Conservation (phyloP, 192 early-diverging fungal genomes). For the Gaertneriomyces sp. region DNA sequence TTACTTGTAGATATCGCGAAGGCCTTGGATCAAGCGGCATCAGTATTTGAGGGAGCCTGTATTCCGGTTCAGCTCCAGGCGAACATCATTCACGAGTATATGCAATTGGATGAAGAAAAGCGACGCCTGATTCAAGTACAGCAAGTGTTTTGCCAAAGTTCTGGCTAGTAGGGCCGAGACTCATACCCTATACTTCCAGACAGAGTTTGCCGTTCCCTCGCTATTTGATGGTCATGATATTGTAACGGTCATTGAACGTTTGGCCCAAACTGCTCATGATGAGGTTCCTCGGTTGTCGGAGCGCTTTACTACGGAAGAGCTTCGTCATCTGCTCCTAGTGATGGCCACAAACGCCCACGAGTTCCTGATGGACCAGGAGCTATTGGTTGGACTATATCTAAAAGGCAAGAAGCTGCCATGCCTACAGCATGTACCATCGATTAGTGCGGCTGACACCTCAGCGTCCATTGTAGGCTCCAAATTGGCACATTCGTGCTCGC, state of each 20-base stretch:
- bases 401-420: background rate
- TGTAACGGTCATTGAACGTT: background rate
- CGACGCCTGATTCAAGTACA: background rate
- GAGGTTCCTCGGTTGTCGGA: background rate
- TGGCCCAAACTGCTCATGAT: background rate
- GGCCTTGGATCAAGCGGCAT: too few species aligned
- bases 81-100: background rate
- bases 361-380: constrained; percentile 2
- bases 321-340: constrained; percentile 9
- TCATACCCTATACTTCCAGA: background rate
- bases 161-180: background rate
- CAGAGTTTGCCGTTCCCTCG: background rate
- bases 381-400: constrained; percentile 12
- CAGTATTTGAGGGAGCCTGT: background rate
- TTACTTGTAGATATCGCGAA: too few species aligned
- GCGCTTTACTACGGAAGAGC: background rate
- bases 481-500: constrained; percentile 26
- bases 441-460: too few species aligned
- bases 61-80: background rate
- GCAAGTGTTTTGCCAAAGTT: background rate
- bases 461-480: constrained; percentile 9
- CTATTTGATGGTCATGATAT: background rate
- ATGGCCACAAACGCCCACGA: constrained; percentile 23
- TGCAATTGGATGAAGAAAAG: background rate
- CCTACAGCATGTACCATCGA: too few species aligned